Evolutionary conservation across 2,329 filamentous ascomycete genomes (phyloP), one percentile per base, ranked within the genome.

Genomic region (Trichoderma oligosporum): DNA sequence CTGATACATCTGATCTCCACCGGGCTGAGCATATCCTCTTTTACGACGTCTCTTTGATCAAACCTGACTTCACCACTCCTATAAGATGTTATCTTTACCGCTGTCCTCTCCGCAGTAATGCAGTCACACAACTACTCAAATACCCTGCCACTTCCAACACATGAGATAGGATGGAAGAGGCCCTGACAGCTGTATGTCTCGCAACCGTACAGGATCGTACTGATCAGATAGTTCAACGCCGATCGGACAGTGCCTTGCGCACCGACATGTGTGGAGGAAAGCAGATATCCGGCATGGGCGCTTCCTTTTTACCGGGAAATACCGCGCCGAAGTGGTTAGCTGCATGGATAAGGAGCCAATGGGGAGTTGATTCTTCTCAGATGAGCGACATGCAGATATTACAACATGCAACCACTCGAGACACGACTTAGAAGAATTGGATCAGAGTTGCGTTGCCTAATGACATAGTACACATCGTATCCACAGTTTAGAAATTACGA

Each of bases 141-240:
- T 54, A 25, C 48, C 42, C 56, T 53, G 42, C 31, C 24, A 3
- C 35, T 29, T 41, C 11, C 33, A 42, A n/a, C 20, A 16, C 29
- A n/a, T 31, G 20, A 18, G 45, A 33, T 58, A 27, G 56, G 56
- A 41, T 53, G 14, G 64, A 35, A 47, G 57, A 29, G 41, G 25
- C 38, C 46, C 54, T 60, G 60, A 60, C 60, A 58, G 44, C 58
- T 61, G 60, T 55, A 56, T 61, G 60, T 61, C 60, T 61, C 58
- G 60, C 58, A 49, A 52, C 42, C 46, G 54, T 56, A 57, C 48
- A 56, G 46, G 58, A 57, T 60, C 58, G 58, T 53, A 24, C 58
- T 48, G 51, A 51, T 59, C 45, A 38, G 31, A 55, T 36, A 31
- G 38, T 33, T 45, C 38, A 59, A 31, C 24, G 38, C 51, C 39